Conservation (phyloP, 192 early-diverging fungal species). For the Linderina pennispora region DNA sequence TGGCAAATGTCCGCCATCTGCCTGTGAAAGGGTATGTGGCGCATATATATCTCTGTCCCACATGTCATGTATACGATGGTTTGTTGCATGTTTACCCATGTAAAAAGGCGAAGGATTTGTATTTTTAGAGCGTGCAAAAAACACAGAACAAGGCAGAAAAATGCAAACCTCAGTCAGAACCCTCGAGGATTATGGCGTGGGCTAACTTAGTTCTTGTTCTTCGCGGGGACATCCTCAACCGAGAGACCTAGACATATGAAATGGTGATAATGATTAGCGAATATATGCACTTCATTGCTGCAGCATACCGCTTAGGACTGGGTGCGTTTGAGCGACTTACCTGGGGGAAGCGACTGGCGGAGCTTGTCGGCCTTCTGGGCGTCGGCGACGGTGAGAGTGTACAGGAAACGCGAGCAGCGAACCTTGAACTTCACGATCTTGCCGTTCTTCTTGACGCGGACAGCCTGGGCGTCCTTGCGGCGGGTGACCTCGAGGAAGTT, state of each 20-base stretch:
- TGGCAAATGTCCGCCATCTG: too few relatives aligned
- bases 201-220: constrained; percentile 21
- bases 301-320: background rate
- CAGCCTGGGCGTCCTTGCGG: constrained; percentile 93
- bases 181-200: too few relatives aligned
- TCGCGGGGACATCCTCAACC: constrained; percentile 10
- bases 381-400: constrained; percentile 95
- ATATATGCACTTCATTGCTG: background rate
- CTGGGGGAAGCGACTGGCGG: constrained; percentile 90
- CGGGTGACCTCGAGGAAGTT: constrained; percentile 92
- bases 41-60: too few relatives aligned
- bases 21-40: too few relatives aligned
- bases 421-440: constrained; percentile 97
- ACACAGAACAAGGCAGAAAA: too few relatives aligned
- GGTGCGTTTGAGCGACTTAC: constrained; percentile 39
- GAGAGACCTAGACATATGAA: constrained; percentile 4
- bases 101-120: too few relatives aligned
- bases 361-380: constrained; percentile 94
- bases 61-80: too few relatives aligned
- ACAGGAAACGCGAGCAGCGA: constrained; percentile 96
- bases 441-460: constrained; percentile 95
- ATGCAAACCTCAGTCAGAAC: too few relatives aligned
- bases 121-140: too few relatives aligned
- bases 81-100: too few relatives aligned
- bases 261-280: background rate